Evolutionary conservation across 768 basidiomycete species (phyloP).

Genomic region (Mycena belliarum): DNA sequence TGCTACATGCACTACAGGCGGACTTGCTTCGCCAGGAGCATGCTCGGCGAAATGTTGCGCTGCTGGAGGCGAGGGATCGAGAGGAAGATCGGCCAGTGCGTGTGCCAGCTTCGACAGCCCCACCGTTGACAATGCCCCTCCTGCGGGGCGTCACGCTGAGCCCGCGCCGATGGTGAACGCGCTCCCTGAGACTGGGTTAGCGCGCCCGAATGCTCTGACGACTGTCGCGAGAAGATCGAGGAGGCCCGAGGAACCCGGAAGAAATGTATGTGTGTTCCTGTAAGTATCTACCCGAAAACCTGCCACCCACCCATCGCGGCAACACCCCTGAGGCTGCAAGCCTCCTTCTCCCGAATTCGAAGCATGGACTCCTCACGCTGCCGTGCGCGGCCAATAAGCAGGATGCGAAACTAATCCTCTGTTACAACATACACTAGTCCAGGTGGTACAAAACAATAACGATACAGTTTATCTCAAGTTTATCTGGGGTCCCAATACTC

Average conservation of each 20-base stretch:
- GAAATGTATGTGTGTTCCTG: too few relatives aligned
- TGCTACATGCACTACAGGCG: constrained; percentile 49
- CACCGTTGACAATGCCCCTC: background rate
- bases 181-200: constrained; percentile 27
- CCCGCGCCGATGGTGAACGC: constrained; percentile 20
- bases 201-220: too few relatives aligned
- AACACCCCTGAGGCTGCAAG: constrained; percentile 17
- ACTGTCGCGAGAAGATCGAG: too few relatives aligned
- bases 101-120: constrained; percentile 22
- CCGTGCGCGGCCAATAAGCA: constrained; percentile 4
- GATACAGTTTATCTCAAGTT: too few relatives aligned
- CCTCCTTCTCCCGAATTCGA: constrained; percentile 25
- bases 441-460: too few relatives aligned
- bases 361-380: constrained; percentile 35
- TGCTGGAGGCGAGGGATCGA: constrained; percentile 57
- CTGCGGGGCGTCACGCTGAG: background rate
- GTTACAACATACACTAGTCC: too few relatives aligned
- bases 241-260: too few relatives aligned
- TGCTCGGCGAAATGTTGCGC: constrained; percentile 51
- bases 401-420: too few relatives aligned
- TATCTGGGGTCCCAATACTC: too few relatives aligned
- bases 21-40: constrained; percentile 56
- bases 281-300: too few relatives aligned
- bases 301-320: too few relatives aligned
- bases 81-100: constrained; percentile 45